Percentiles rank a stretch among this genome's conserved stretches.
Evolutionary conservation across 805 yeast genomes (phyloP).

Genomic region (Clavispora santaluciae): DNA sequence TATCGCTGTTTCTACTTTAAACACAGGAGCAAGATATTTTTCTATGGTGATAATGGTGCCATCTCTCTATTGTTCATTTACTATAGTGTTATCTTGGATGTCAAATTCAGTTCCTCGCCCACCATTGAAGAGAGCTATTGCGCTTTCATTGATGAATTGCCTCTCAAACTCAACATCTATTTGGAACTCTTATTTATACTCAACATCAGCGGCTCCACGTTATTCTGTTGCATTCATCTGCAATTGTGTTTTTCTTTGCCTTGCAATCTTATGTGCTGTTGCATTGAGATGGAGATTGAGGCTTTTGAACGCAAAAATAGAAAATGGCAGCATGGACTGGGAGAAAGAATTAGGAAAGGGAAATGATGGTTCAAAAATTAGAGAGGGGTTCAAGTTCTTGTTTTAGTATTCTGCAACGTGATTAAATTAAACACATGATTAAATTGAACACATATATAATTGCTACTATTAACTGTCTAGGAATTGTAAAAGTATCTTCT

Average conservation of each 20-base stretch:
- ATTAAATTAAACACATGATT: no score
- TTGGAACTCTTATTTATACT: slow-evolving; percentile 52
- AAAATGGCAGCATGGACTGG: slow-evolving; percentile 46
- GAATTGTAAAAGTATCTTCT: no score
- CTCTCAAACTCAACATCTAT: slow-evolving; percentile 52
- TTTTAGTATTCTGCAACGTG: slow-evolving; percentile 16
- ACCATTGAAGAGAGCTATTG: slow-evolving; percentile 55
- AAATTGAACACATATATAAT: no score
- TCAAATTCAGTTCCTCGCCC: slow-evolving; percentile 55
- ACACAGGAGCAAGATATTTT: slow-evolving; percentile 54
- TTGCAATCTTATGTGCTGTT: slow-evolving; percentile 37
- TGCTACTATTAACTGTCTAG: no score
- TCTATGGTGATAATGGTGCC: slow-evolving; percentile 60
- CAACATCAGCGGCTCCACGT: slow-evolving; percentile 40
- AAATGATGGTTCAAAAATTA: slow-evolving; percentile 37
- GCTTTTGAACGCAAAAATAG: slow-evolving; percentile 39
- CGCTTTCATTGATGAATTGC: slow-evolving; percentile 54
- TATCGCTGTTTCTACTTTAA: slow-evolving; percentile 45
- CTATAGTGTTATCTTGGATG: slow-evolving; percentile 51
- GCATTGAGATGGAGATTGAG: slow-evolving; percentile 35
- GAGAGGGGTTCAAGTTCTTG: slow-evolving; percentile 42
- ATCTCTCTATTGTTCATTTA: slow-evolving; percentile 49
- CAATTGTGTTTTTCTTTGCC: slow-evolving; percentile 43
- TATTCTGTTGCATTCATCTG: slow-evolving; percentile 44
- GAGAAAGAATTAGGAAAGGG: slow-evolving; percentile 44